Evolutionary conservation across 345 rosid genomes (phyloP).

Genomic region (Cardamine resedifolia): DNA sequence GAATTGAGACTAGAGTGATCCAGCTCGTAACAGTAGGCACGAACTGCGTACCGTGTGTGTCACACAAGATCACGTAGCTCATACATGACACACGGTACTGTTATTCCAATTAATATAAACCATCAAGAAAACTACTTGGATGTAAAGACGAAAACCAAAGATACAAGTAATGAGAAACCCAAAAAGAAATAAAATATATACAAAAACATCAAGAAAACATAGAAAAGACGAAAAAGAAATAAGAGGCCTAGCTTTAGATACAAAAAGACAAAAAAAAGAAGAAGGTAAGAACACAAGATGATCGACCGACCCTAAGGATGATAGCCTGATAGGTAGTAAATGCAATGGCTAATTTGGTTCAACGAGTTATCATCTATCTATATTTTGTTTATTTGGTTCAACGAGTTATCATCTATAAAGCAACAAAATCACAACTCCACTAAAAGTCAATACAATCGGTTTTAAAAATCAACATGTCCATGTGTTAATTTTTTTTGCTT

Average conservation of each 20-base stretch:
- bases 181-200: not conserved
- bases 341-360: not conserved
- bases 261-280: not conserved
- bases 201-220: not conserved
- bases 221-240: not conserved
- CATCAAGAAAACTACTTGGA: not conserved
- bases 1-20: slow-evolving; percentile 10
- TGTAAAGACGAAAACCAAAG: not conserved
- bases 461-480: not conserved
- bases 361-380: not conserved
- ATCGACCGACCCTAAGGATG: not conserved
- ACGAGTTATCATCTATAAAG: not conserved
- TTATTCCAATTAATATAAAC: not conserved
- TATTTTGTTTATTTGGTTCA: too few relatives aligned
- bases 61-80: not conserved
- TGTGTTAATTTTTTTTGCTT: not conserved
- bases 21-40: not conserved
- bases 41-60: not conserved
- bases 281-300: not conserved
- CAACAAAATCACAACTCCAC: not conserved
- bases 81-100: not conserved
- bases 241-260: not conserved
- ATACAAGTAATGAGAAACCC: not conserved
- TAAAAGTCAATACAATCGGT: not conserved
- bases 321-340: not conserved